Base-by-base conservation (phyloP, 192 early-diverging fungal genomes). In the Haplosporangium gracile region DNA sequence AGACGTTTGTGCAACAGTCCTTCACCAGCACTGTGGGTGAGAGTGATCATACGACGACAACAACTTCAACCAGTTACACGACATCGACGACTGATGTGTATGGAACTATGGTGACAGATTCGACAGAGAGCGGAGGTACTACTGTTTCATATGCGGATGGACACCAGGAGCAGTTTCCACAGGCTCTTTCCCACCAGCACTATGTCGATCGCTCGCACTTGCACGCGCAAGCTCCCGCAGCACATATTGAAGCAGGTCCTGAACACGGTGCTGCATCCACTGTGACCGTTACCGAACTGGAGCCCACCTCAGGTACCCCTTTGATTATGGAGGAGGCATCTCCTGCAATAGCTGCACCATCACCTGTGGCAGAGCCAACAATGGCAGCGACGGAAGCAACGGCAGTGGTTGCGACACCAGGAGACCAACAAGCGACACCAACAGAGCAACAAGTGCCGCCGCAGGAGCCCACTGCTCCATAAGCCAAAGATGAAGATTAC, bases 151-250 rank as follows among this genome's bases (percentile, higher is more conserved):
- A 80, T 43, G 55, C 79, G 5, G 79, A 80, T 69, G 79, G 79
- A 22, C 79, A 80, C 24, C 79, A 74, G 32, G 79, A 74, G 43
- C 72, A 74, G 32, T 74, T 80, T 55, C 47, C 79, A 18, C 72
- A 68, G 7, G 79, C 65, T 24, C 9, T 45, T 60, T 10, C 24
- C 0, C 63, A 80, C 49, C 79, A 80, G 22, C 79, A 80, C 49
- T 4, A 63, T n/a, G 53, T 79, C 24, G 70, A 79, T 16, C 78
- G 73, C 24, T 38, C 47, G 45, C 74, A 75, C 32, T 5, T 32
- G 47, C 16, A 53, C 9, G 29, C 16, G 36, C 72, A 55, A 9
- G n/a, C 26, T 29, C 60, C 60, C 32, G 29, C 26, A 32, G 74
- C 53, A 39, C 53, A 38, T 51, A 75, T 75, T 24, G 74, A 75